Evolutionary conservation across 2,329 filamentous ascomycete species (phyloP).

Genomic region (Colletotrichum sp.): DNA sequence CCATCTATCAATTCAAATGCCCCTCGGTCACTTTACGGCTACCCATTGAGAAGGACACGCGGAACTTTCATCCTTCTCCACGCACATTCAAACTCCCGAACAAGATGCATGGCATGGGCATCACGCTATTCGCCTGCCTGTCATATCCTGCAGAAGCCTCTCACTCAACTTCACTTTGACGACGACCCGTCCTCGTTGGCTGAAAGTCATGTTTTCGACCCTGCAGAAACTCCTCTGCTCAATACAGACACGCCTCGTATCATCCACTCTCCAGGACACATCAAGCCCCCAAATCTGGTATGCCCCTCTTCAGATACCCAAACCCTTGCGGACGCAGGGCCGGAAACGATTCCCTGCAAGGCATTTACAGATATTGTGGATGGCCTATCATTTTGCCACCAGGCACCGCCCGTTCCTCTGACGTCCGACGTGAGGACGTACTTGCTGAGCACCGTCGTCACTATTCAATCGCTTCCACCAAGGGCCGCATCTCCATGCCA

Average conservation of each 20-base stretch:
- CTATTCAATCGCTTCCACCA: background rate
- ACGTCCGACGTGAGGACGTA: background rate
- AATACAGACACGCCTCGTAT: background rate
- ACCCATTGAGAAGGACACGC: background rate
- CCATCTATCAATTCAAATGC: background rate
- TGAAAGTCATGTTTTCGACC: background rate
- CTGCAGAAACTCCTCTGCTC: background rate
- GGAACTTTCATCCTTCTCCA: background rate
- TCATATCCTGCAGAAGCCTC: background rate
- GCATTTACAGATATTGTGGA: background rate
- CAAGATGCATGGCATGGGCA: background rate
- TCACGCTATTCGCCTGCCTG: background rate
- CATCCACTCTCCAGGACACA: background rate
- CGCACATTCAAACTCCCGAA: background rate
- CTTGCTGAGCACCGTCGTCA: background rate
- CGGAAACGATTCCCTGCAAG: background rate
- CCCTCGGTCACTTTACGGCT: background rate
- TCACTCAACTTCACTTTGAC: background rate
- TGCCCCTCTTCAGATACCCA: background rate
- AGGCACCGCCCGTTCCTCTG: constrained; percentile 7
- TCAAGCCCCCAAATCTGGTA: background rate
- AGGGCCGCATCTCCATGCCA: background rate
- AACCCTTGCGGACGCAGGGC: background rate
- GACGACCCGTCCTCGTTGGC: background rate
- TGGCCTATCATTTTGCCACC: constrained; percentile 8